These are phyloP conservation scores for Trichophyton verrucosum DNA, from an alignment of 2,329 filamentous ascomycete species.

Conservation along the genomic window DNA sequence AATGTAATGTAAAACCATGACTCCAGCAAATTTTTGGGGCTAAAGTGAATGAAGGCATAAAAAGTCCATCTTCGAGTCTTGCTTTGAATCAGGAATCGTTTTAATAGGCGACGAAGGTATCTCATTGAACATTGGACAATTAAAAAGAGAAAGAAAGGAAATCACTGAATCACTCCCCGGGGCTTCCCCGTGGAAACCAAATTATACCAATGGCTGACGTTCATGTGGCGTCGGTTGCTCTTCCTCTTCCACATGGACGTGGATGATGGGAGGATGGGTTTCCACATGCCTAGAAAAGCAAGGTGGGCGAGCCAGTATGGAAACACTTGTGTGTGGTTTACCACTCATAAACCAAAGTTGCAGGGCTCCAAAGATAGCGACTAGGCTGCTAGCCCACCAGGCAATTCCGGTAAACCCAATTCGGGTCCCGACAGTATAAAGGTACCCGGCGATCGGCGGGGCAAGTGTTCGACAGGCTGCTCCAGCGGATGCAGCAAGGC, in stretches of 20 bases:
- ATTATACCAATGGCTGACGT: neutral
- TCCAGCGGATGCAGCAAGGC: conserved; percentile 58
- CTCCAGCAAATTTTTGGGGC: neutral
- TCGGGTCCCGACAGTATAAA: conserved; percentile 51
- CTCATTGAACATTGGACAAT: neutral
- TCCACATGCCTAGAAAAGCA: conserved; percentile 8
- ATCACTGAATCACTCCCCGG: neutral
- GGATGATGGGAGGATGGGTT: conserved; percentile 1
- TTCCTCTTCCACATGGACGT: conserved; percentile 10
- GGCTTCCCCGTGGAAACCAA: no score
- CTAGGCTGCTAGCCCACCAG: conserved; percentile 48
- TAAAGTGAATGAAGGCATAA: neutral
- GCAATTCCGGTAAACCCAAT: conserved; percentile 49
- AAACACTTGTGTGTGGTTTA: conserved; percentile 33
- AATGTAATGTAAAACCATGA: neutral
- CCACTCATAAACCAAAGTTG: conserved; percentile 46
- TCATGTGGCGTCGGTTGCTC: neutral
- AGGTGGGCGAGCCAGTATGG: conserved; percentile 19
- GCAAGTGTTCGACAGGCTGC: conserved; percentile 58
- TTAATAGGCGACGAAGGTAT: no score
- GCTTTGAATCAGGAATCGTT: no score
- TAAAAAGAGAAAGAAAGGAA: neutral
- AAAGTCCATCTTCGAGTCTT: neutral
- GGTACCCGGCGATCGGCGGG: conserved; percentile 53
- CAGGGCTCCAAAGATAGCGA: conserved; percentile 44